Conservation (phyloP, 768 basidiomycete species). For the Russula sp. region DNA sequence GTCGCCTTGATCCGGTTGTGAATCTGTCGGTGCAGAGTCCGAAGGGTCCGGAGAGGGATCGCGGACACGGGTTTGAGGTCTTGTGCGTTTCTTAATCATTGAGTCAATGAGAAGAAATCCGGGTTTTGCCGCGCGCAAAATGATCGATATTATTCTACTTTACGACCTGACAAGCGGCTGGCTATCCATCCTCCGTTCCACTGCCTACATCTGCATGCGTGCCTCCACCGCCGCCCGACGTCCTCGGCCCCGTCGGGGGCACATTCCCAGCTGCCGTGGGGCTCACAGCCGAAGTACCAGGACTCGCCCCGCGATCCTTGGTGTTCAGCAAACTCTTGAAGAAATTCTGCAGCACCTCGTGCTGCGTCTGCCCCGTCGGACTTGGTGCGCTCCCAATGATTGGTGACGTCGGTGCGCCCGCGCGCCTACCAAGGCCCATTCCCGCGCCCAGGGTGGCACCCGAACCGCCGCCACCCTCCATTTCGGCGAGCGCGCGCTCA, state of each 20-base stretch:
- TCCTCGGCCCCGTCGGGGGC: constrained; percentile 5
- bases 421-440: constrained; percentile 13
- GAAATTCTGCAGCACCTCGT: constrained; percentile 82
- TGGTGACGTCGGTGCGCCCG: constrained; percentile 27
- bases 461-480: constrained; percentile 55
- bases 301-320: constrained; percentile 45
- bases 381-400: constrained; percentile 32
- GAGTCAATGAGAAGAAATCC: background rate
- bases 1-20: constrained; percentile 28
- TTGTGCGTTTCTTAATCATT: constrained; percentile 70
- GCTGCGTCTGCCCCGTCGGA: constrained; percentile 53
- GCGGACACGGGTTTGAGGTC: constrained; percentile 54
- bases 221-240: constrained; percentile 1
- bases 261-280: constrained; percentile 23
- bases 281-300: constrained; percentile 30
- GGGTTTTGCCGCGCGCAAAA: background rate
- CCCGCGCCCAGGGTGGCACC: constrained; percentile 20
- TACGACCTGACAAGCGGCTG: too few species aligned
- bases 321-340: constrained; percentile 75
- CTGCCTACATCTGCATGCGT: constrained; percentile 3
- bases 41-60: constrained; percentile 38
- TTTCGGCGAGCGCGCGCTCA: constrained; percentile 78
- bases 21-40: constrained; percentile 19
- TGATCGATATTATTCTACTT: too few species aligned
- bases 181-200: constrained; percentile 4